phyloP scores from a whole-genome alignment of 495 filamentous ascomycete species.

The Lophiotrema nucula region DNA sequence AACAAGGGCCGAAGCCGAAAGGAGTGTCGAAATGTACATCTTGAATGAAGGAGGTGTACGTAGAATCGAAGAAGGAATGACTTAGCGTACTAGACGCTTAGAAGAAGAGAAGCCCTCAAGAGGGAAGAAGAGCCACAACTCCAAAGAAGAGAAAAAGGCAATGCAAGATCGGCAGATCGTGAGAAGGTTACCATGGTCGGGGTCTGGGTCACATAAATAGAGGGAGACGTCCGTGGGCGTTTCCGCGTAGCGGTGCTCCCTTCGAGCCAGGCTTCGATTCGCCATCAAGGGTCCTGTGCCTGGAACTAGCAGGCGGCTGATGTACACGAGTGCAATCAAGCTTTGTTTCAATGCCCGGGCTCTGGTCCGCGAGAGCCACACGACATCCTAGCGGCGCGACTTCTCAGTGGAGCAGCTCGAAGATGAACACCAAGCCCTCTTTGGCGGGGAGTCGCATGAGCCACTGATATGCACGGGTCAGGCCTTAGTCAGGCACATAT shows the following conservation, averaged over 20 bases:
- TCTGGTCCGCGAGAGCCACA: too few relatives aligned
- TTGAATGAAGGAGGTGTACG: conserved; percentile 29
- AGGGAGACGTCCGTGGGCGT: background rate
- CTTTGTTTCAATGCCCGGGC: conserved; percentile 29
- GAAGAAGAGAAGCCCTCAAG: conserved; percentile 8
- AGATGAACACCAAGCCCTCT: too few relatives aligned
- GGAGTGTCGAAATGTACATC: conserved; percentile 49
- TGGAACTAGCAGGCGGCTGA: conserved; percentile 21
- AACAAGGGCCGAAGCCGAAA: conserved; percentile 46
- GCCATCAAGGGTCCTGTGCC: conserved; percentile 14
- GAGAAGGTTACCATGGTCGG: background rate
- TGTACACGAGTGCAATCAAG: conserved; percentile 15
- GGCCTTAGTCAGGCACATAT: background rate
- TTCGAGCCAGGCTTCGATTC: conserved; percentile 12
- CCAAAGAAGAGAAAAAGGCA: background rate
- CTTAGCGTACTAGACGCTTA: conserved; percentile 25
- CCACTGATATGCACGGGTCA: conserved; percentile 10
- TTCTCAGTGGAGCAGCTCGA: background rate
- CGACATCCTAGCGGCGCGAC: background rate
- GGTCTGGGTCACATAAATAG: conserved; percentile 17
- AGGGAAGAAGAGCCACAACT: conserved; percentile 1
- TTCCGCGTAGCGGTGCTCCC: background rate
- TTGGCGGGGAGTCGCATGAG: conserved; percentile 10
- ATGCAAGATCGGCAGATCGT: too few relatives aligned
- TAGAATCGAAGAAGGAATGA: conserved; percentile 15